Conservation (phyloP, 106 monocot species). For the Dactylorhiza incarnata region DNA sequence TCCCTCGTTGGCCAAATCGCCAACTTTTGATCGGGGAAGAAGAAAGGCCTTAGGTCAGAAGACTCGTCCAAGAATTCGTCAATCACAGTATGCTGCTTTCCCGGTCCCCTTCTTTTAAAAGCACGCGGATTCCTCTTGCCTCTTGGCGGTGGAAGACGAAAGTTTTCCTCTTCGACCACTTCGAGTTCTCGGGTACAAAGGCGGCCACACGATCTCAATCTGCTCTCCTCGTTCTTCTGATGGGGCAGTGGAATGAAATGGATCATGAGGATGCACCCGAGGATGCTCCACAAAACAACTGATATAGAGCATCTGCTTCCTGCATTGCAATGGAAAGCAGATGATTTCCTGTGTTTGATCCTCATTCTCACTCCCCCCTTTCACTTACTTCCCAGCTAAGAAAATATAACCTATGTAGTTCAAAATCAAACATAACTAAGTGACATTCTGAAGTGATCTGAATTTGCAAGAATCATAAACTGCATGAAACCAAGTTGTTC, state of each 20-base stretch:
- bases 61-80: constrained; percentile 86
- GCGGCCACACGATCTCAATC: constrained; percentile 17
- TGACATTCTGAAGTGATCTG: background rate
- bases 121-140: constrained; percentile 55
- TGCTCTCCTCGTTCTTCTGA: constrained; percentile 19
- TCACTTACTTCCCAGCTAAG: constrained; percentile 41
- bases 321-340: constrained; percentile 67
- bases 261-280: constrained; percentile 47
- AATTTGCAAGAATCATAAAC: background rate
- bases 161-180: constrained; percentile 68
- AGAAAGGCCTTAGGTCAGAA: constrained; percentile 56
- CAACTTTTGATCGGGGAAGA: constrained; percentile 57
- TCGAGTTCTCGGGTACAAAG: constrained; percentile 41
- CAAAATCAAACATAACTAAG: constrained; percentile 1
- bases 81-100: constrained; percentile 45
- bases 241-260: constrained; percentile 36
- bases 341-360: constrained; percentile 72
- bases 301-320: constrained; percentile 47
- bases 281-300: constrained; percentile 41
- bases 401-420: constrained; percentile 21
- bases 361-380: constrained; percentile 56
- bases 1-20: constrained; percentile 42
- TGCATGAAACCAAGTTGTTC: background rate
- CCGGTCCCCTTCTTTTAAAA: constrained; percentile 53
- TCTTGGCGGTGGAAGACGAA: constrained; percentile 54